phyloP scores from a whole-genome alignment of 73 alveolate genomes.

The Paraurostyla sp. region DNA sequence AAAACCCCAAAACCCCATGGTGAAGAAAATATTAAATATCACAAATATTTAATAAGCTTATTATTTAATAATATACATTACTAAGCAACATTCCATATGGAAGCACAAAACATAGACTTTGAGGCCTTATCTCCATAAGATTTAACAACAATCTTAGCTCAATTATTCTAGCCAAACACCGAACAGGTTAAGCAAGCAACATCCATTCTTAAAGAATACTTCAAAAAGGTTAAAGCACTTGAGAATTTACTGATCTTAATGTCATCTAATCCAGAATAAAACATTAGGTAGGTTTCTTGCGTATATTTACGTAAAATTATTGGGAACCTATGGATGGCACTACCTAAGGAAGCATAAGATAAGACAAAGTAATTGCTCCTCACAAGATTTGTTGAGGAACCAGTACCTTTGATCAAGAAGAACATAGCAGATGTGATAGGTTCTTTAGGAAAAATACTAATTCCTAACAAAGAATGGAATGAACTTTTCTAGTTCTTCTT shows the following conservation, averaged over 20 bases:
- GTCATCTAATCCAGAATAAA: conserved; percentile 37
- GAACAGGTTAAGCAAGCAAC: conserved; percentile 67
- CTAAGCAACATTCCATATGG: background rate
- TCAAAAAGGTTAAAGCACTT: conserved; percentile 58
- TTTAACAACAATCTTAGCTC: background rate
- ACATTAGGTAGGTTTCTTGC: conserved; percentile 70
- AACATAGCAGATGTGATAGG: conserved; percentile 81
- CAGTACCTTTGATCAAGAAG: conserved; percentile 73
- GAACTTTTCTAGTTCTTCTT: conserved; percentile 75
- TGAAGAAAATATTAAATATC: background rate
- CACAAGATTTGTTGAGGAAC: conserved; percentile 70
- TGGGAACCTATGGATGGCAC: conserved; percentile 69
- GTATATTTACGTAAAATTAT: conserved; percentile 64
- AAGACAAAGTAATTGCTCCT: conserved; percentile 58
- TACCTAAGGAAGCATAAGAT: conserved; percentile 43
- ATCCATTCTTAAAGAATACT: conserved; percentile 57
- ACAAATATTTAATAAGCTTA: background rate
- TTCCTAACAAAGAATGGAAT: conserved; percentile 78
- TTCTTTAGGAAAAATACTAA: conserved; percentile 62
- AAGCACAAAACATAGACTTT: conserved; percentile 22
- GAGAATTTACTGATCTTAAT: conserved; percentile 54
- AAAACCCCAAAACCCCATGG: conserved; percentile 30
- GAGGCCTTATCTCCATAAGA: conserved; percentile 29
- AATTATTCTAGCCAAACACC: conserved; percentile 62
- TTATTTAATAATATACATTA: conserved; percentile 46